phyloP scores from a whole-genome alignment of 2,329 filamentous ascomycete species.

The Colletotrichum sublineola region DNA sequence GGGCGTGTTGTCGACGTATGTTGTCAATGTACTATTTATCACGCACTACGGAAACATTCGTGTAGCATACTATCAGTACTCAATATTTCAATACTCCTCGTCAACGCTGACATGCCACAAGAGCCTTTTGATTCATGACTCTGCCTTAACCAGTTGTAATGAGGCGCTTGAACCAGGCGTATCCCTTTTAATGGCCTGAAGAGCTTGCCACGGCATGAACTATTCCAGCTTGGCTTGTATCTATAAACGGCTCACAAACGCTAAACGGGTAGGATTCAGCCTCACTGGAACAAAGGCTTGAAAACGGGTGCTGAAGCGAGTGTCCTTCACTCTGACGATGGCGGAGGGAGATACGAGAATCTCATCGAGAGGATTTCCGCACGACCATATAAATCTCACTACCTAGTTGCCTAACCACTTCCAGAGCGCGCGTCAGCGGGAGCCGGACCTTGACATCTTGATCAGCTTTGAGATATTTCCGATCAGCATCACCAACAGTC shows the following conservation, averaged over 20 bases:
- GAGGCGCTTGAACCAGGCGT: background rate
- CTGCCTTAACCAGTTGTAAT: background rate
- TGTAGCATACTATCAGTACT: too few species aligned
- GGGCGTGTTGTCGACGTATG: background rate
- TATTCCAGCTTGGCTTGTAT: background rate
- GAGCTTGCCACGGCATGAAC: background rate
- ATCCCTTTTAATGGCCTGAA: background rate
- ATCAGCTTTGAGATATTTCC: background rate
- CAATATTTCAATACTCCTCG: too few species aligned
- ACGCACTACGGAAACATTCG: background rate
- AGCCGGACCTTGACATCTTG: background rate
- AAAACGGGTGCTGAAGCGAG: background rate
- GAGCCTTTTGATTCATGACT: background rate
- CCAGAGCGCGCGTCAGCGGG: too few species aligned
- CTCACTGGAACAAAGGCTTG: background rate
- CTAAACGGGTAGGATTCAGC: too few species aligned
- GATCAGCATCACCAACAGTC: background rate
- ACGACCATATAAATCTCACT: background rate
- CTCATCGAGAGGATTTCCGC: background rate
- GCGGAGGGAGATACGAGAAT: background rate
- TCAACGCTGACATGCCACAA: background rate
- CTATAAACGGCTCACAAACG: too few species aligned
- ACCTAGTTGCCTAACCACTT: background rate
- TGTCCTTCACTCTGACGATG: background rate
- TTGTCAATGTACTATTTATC: background rate